phyloP scores from a whole-genome alignment of 768 basidiomycete species.

The Pleurotus ostreatus region DNA sequence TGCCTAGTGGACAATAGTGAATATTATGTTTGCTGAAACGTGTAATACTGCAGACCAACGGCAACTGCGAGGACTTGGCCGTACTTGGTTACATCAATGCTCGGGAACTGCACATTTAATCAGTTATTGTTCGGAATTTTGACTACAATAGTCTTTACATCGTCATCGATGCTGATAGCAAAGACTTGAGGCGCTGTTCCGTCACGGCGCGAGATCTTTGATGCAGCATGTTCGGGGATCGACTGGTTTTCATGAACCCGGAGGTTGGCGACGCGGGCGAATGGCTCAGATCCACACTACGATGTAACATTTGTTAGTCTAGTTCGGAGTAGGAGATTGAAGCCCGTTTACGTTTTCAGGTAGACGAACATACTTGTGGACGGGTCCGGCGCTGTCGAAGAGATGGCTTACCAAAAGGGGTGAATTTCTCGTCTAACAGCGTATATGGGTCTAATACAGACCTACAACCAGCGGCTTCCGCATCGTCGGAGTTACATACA shows the following conservation, averaged over 20 bases:
- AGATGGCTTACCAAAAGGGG: slow-evolving; percentile 22
- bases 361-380: slow-evolving; percentile 50
- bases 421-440: too few species aligned
- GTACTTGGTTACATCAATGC: too few species aligned
- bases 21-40: too few species aligned
- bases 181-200: slow-evolving; percentile 22
- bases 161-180: slow-evolving; percentile 25
- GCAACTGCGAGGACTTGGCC: too few species aligned
- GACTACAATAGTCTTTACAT: neutral
- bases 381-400: slow-evolving; percentile 30
- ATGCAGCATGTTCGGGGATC: slow-evolving; percentile 20
- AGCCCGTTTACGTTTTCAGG: slow-evolving; percentile 40
- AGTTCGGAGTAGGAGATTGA: neutral
- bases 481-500: slow-evolving; percentile 8
- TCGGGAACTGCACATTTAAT: too few species aligned
- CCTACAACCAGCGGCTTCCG: slow-evolving; percentile 24
- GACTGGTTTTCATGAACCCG: slow-evolving; percentile 35
- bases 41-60: too few species aligned
- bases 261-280: slow-evolving; percentile 26
- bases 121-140: too few species aligned
- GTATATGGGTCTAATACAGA: too few species aligned
- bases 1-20: too few species aligned
- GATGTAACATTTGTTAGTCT: neutral
- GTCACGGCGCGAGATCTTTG: slow-evolving; percentile 20
- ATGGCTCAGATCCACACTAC: slow-evolving; percentile 7